Base-by-base conservation (phyloP, 371 early-diverging fungal species). In the Saksenaea oblongispora region DNA sequence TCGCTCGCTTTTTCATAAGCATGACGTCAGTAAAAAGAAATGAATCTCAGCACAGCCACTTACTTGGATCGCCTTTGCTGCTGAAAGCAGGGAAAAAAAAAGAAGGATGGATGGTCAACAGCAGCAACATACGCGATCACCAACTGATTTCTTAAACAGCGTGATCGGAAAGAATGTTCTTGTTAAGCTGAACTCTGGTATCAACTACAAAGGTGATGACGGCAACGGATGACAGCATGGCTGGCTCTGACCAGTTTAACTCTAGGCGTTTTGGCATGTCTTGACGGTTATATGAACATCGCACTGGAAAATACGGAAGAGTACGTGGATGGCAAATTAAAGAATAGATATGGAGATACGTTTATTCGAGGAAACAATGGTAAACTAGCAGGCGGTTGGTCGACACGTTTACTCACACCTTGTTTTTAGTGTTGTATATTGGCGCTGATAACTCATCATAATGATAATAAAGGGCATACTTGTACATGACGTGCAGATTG, bases 251-350 rank as follows among this genome's bases (percentile, higher is more conserved):
- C 27, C 10, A 22, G 36, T 44, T 17, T 47, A 35, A 39, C 10
- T 35, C 10, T 76, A 93, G 96, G 95, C 13, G 87, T 90, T 13
- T 80, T 98, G 57, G 92, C 96, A n/a, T 98, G 97, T 74, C 73
- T 98, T 65, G 98, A 98, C 77, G 97, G 97, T n/a, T 97, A 95
- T 71, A 98, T 98, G 98, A 98, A 98, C 77, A 96, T 98, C 75
- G 98, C 97, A 5, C 70, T 98, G 72, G 97, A 96, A 78, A 91
- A 96, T 68, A 96, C 97, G 2, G 92, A 96, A 72, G 98, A 98
- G 74, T 97, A 90, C 62, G 95, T 96, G 18, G 91, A 95, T 71
- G 98, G 98, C 11, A 82, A 89, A 61, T 74, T 93, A 51, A 95
- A 91, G 70, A 94, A 96, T 79, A 87, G 83, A 56, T 98, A 95